Evolutionary conservation across 2,329 filamentous ascomycete genomes (phyloP).

Genomic region (Boeremia lycopersici): DNA sequence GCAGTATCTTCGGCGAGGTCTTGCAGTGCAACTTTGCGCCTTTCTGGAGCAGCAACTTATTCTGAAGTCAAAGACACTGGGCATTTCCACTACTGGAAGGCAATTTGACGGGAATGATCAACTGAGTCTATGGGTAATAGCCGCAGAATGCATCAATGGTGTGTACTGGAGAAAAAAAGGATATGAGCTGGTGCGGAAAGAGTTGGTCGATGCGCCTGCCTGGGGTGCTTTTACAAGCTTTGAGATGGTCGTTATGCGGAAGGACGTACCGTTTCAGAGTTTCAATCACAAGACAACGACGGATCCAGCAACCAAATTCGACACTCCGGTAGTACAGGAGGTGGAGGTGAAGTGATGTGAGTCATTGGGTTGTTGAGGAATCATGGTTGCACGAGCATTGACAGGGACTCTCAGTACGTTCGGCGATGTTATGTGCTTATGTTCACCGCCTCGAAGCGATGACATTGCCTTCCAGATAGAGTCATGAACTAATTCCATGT

Average conservation of each 20-base stretch:
- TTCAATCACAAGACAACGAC: no score
- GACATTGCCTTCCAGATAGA: not conserved
- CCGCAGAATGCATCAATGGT: constrained; percentile 32
- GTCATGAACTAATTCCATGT: not conserved
- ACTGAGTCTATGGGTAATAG: constrained; percentile 31
- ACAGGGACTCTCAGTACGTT: no score
- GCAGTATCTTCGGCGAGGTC: constrained; percentile 25
- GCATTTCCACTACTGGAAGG: not conserved
- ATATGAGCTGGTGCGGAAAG: constrained; percentile 25
- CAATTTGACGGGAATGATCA: not conserved
- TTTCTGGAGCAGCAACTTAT: constrained; percentile 18
- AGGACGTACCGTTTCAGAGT: constrained; percentile 10
- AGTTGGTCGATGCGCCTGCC: constrained; percentile 8
- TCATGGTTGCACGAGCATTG: not conserved
- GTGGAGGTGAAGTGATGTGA: not conserved
- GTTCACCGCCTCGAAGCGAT: not conserved
- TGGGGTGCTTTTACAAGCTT: constrained; percentile 33
- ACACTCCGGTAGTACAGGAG: not conserved
- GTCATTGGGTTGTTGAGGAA: not conserved
- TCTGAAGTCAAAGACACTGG: not conserved
- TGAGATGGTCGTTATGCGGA: constrained; percentile 32
- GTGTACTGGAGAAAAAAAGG: constrained; percentile 37
- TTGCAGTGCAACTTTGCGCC: constrained; percentile 21
- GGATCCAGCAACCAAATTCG: not conserved
- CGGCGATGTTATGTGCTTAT: no score